These are phyloP conservation scores for Symbiodinium pilosum DNA, from an alignment of 73 alveolate species.

Conservation along the genomic window DNA sequence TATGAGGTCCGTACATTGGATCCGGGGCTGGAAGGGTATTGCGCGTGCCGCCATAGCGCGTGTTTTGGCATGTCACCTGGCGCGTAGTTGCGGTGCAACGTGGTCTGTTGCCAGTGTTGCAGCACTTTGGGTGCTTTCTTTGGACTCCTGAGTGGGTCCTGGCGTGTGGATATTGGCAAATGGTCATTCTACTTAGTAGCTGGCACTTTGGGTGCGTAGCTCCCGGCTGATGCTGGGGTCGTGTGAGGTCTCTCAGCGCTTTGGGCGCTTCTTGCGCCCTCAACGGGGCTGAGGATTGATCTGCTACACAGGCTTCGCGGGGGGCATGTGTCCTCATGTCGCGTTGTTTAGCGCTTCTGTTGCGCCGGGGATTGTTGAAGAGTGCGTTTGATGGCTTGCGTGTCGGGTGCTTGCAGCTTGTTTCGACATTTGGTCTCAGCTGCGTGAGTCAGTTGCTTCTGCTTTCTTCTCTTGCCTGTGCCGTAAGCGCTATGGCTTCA, in stretches of 20 bases:
- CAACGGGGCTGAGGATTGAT: background rate
- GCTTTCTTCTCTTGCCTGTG: background rate
- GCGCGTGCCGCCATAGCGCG: constrained; percentile 6
- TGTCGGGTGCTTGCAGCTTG: background rate
- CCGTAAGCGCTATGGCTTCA: background rate
- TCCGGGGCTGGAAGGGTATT: background rate
- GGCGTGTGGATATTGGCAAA: background rate
- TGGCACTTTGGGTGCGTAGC: background rate
- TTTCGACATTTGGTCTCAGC: background rate
- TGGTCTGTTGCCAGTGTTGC: too few species aligned
- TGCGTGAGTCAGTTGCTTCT: background rate
- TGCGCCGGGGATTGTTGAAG: background rate
- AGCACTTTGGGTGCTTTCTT: background rate
- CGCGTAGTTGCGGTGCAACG: too few species aligned
- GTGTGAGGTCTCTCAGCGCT: too few species aligned
- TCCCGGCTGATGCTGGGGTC: background rate
- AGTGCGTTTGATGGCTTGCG: background rate
- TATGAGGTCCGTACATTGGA: background rate
- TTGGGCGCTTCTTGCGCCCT: background rate
- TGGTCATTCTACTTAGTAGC: background rate
- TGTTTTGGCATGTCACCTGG: constrained; percentile 14
- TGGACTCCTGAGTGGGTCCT: background rate
- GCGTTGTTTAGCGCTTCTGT: background rate
- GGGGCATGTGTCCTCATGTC: background rate
- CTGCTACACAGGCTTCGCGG: background rate